These are phyloP conservation scores for Colletotrichum spinosum DNA, from an alignment of 2,329 filamentous ascomycete genomes.

Conservation along the genomic window DNA sequence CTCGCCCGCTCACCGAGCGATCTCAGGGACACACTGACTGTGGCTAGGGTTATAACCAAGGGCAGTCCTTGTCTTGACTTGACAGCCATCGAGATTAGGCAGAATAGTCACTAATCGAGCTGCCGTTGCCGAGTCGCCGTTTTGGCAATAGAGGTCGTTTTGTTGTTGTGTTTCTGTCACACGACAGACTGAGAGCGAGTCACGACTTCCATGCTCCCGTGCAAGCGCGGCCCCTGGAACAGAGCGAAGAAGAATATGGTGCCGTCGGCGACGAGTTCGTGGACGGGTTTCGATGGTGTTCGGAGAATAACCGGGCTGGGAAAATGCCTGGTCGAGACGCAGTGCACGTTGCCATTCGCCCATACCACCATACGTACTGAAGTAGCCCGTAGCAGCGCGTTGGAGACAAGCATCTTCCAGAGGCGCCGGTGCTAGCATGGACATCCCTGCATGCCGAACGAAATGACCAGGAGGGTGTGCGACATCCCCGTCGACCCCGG, in stretches of 20 bases:
- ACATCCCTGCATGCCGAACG: conserved; percentile 8
- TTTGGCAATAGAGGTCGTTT: conserved; percentile 4
- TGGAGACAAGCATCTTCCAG: conserved; percentile 14
- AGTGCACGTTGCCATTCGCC: conserved; percentile 2
- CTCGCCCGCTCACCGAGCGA: conserved; percentile 12
- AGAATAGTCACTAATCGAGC: neutral
- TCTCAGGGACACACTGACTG: conserved; percentile 7
- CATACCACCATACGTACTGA: too few species aligned
- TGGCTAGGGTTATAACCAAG: neutral
- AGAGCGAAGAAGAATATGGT: conserved; percentile 24
- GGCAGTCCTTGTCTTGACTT: conserved; percentile 2
- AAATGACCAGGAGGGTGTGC: neutral
- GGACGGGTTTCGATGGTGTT: conserved; percentile 3
- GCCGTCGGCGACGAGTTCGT: conserved; percentile 17
- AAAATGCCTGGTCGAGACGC: conserved; percentile 11
- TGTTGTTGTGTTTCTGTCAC: conserved; percentile 6
- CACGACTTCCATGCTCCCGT: conserved; percentile 11
- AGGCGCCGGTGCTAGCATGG: conserved; percentile 32
- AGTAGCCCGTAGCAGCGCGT: neutral
- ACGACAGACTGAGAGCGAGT: conserved; percentile 18
- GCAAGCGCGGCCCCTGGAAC: conserved; percentile 21
- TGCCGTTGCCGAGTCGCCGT: conserved; percentile 18
- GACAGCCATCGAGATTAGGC: conserved; percentile 13
- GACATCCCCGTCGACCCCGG: conserved; percentile 8
- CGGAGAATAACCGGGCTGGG: conserved; percentile 27